Evolutionary conservation across 768 basidiomycete genomes (phyloP).

Genomic region (Mycena galericulata): DNA sequence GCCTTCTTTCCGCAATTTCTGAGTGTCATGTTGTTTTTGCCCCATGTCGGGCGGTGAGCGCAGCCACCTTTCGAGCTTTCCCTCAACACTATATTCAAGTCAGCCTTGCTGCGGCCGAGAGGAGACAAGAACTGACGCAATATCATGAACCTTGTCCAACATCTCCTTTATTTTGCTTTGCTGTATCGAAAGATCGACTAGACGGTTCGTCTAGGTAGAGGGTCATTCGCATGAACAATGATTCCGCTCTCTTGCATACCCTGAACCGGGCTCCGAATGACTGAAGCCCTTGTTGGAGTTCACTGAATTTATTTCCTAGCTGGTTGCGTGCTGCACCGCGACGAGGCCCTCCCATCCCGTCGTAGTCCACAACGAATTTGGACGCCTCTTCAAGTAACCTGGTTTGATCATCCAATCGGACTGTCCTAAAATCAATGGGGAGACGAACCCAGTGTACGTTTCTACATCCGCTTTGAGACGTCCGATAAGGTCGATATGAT

Average conservation of each 20-base stretch:
- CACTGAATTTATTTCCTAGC: background rate
- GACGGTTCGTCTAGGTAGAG: conserved; percentile 3
- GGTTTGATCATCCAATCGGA: background rate
- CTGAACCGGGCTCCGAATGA: conserved; percentile 19
- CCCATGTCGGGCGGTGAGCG: background rate
- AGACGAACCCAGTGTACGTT: background rate
- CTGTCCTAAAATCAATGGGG: background rate
- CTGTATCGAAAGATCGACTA: conserved; percentile 16
- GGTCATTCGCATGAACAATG: background rate
- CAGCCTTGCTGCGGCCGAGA: background rate
- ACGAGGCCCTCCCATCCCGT: background rate
- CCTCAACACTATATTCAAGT: background rate
- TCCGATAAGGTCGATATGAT: no score
- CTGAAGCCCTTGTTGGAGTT: background rate
- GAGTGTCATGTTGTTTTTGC: conserved; percentile 4
- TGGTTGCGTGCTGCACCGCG: background rate
- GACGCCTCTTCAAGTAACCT: background rate
- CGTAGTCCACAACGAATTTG: background rate
- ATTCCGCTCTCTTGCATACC: background rate
- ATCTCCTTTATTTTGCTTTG: background rate
- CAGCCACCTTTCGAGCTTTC: conserved; percentile 8
- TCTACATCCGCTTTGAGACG: no score
- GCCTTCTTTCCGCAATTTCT: background rate
- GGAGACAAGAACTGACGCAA: background rate
- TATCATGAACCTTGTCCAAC: conserved; percentile 2